A percentile compares a stretch with the other conserved stretches of the same genome.
phyloP scores from a whole-genome alignment of 805 yeast species.

The Myxozyma sirexii region DNA sequence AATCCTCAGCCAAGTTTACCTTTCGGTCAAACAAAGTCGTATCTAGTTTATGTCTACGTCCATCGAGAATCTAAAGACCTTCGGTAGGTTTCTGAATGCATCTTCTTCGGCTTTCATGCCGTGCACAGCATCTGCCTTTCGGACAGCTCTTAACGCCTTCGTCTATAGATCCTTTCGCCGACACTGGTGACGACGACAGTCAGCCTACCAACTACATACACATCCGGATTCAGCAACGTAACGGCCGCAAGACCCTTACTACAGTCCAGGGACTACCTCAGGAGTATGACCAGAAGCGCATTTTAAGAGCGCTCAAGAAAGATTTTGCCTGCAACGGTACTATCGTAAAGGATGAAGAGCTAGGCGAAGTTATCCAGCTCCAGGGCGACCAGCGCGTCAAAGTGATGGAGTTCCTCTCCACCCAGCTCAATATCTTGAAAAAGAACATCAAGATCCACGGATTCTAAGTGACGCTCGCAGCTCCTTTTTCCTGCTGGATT shows the following conservation, averaged over 20 bases:
- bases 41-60: constrained; percentile 60
- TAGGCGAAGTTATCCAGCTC: constrained; percentile 95
- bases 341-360: constrained; percentile 92
- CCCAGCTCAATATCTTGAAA: constrained; percentile 87
- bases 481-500: constrained; percentile 4
- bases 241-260: constrained; percentile 97
- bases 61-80: constrained; percentile 67
- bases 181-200: constrained; percentile 98
- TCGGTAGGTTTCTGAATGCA: constrained; percentile 39
- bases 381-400: constrained; percentile 99
- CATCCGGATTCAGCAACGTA: constrained; percentile 98
- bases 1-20: constrained; percentile 6
- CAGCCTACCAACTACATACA: constrained; percentile 92
- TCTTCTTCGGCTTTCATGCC: background rate
- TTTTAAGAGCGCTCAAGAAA: constrained; percentile 89
- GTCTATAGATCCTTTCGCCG: constrained; percentile 89
- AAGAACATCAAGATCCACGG: constrained; percentile 98
- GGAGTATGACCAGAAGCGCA: constrained; percentile 93
- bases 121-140: background rate
- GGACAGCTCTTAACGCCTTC: too few species aligned
- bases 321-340: constrained; percentile 99
- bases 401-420: constrained; percentile 87
- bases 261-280: constrained; percentile 97
- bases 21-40: constrained; percentile 15
- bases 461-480: constrained; percentile 55